Evolutionary conservation across 1,284 basidiomycete species (phyloP), one percentile per base, ranked within the genome.

Genomic region (Leccinum fallax): DNA sequence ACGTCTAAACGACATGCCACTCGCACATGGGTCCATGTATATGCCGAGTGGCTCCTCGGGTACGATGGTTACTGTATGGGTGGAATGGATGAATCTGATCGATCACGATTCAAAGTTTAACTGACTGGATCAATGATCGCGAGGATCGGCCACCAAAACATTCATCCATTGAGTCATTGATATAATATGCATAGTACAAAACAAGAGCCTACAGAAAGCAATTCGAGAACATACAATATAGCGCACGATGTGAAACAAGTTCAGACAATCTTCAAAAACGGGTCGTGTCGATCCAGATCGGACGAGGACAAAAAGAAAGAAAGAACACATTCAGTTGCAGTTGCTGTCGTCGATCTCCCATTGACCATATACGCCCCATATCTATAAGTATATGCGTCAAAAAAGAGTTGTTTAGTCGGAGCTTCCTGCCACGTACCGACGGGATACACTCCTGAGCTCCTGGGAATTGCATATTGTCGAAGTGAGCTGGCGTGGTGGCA

Each of bases 321-420:
- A 46, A 15, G 49, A 16, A 28, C 8, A 16, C 4, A n/a, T 8
- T 51, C 49, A 51, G 13, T 51, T n/a, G 32, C 71, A 74, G 28
- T 9, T 52, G n/a, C 6, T 16, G 8, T 74, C 66, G 2, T 74
- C 63, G 1, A 74, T 55, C 10, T 74, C 69, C 71, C 71, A 72
- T n/a, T 60, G 71, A 7, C 70, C 70, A 9, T 65, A 72, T 2
- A 63, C 54, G 2, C 73, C 69, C 30, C 21, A 60, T 0, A 56
- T 2, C 70, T 71, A 36, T 13, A 46, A n/a, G 32, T 10, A 7
- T 3, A 51, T 8, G 4, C 16, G 9, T 16, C 51, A 30, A n/a
- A 28, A 0, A 24, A 48, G 4, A 30, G 9, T 24, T 63, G 40
- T 19, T 46, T 21, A 58, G 48, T 58, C 6, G 8, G 11, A 43